Conservation (phyloP, 805 yeast species). For the Starmera amethionina region DNA sequence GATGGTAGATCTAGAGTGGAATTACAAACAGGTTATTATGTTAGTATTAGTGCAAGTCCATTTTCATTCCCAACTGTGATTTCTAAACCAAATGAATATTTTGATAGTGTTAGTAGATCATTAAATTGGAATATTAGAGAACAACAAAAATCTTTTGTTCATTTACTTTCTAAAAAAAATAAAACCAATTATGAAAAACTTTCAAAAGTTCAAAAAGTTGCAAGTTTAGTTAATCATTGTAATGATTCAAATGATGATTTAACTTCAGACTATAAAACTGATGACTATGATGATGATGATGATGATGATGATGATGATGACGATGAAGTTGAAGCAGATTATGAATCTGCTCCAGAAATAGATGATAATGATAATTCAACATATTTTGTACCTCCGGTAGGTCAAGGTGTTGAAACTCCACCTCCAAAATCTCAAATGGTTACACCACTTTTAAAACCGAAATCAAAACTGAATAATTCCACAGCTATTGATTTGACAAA, state of each 20-base stretch:
- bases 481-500: slow-evolving; percentile 1
- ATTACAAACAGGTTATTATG: slow-evolving; percentile 72
- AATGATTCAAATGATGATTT: slow-evolving; percentile 1
- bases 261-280: slow-evolving; percentile 1
- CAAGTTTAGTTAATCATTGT: slow-evolving; percentile 3
- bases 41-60: slow-evolving; percentile 75
- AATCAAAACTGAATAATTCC: background rate
- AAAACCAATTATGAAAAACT: slow-evolving; percentile 30
- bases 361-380: slow-evolving; percentile 17
- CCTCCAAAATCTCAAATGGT: slow-evolving; percentile 2
- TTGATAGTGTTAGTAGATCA: slow-evolving; percentile 78
- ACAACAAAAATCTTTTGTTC: slow-evolving; percentile 73
- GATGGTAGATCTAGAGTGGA: slow-evolving; percentile 90
- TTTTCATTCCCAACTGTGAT: slow-evolving; percentile 92
- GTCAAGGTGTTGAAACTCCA: slow-evolving; percentile 19
- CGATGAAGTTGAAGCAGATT: slow-evolving; percentile 9
- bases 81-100: slow-evolving; percentile 61
- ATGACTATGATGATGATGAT: slow-evolving; percentile 6
- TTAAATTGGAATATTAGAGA: slow-evolving; percentile 92
- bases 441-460: slow-evolving; percentile 13
- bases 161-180: slow-evolving; percentile 47
- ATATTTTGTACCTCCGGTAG: slow-evolving; percentile 16
- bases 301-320: slow-evolving; percentile 12
- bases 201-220: slow-evolving; percentile 13
- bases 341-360: slow-evolving; percentile 19